phyloP scores from a whole-genome alignment of 805 yeast genomes.

The Sugiyamaella americana region DNA sequence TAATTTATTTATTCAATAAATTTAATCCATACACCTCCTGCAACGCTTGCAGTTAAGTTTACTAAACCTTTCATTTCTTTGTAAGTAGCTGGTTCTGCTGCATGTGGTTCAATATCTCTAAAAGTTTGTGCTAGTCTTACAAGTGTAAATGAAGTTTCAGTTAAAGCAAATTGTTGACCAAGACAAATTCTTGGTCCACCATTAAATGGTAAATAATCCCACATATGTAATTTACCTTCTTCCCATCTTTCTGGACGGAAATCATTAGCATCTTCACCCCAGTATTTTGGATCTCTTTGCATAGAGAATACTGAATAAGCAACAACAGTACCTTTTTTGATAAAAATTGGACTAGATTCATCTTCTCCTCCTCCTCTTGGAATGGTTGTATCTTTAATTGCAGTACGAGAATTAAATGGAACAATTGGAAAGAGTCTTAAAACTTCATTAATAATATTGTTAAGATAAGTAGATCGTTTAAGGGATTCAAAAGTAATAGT shows the following conservation, averaged over 20 bases:
- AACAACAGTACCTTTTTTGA: slow-evolving; percentile 41
- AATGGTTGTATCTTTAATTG: slow-evolving; percentile 42
- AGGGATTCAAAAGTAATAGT: slow-evolving; percentile 42
- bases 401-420: slow-evolving; percentile 43
- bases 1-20: not conserved
- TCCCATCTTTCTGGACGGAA: slow-evolving; percentile 48
- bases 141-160: slow-evolving; percentile 43
- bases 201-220: slow-evolving; percentile 49
- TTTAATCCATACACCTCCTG: slow-evolving; percentile 9
- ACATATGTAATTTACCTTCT: slow-evolving; percentile 34
- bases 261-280: slow-evolving; percentile 41
- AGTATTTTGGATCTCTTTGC: slow-evolving; percentile 38
- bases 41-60: slow-evolving; percentile 10
- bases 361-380: slow-evolving; percentile 49
- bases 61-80: not conserved
- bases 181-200: slow-evolving; percentile 53
- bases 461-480: slow-evolving; percentile 43
- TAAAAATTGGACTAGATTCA: slow-evolving; percentile 34
- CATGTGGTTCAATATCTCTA: slow-evolving; percentile 2
- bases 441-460: slow-evolving; percentile 43
- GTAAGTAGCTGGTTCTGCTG: not conserved
- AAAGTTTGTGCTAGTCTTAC: slow-evolving; percentile 34
- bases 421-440: slow-evolving; percentile 49
- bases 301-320: slow-evolving; percentile 37
- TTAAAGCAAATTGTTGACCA: slow-evolving; percentile 52